These are phyloP conservation scores for Sphagnum fallax DNA, from an alignment of 228 moss, liverwort and hornwort genomes.

Conservation along the genomic window DNA sequence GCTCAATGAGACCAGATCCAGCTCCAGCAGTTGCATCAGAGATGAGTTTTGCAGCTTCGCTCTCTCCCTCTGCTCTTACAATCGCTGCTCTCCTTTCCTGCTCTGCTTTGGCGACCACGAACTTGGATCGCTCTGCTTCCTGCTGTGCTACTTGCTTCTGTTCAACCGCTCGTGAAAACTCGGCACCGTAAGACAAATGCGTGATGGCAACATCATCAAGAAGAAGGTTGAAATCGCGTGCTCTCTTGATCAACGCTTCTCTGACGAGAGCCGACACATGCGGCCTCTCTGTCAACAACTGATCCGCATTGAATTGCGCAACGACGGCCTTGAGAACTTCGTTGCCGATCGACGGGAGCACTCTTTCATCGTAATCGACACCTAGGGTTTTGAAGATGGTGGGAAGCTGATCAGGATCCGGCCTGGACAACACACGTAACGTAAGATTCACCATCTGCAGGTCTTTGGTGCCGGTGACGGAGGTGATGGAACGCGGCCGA, in stretches of 20 bases:
- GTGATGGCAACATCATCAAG: conserved; percentile 96
- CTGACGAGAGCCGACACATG: conserved; percentile 80
- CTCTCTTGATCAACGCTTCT: conserved; percentile 70
- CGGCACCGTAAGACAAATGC: conserved; percentile 78
- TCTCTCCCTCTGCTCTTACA: conserved; percentile 86
- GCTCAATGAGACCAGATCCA: conserved; percentile 44
- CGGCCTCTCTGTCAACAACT: conserved; percentile 82
- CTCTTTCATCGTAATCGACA: conserved; percentile 85
- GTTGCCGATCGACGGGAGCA: conserved; percentile 86
- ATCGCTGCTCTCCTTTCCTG: conserved; percentile 95
- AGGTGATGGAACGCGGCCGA: conserved; percentile 70
- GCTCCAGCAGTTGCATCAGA: conserved; percentile 42
- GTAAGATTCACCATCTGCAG: conserved; percentile 95
- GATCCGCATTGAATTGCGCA: conserved; percentile 95
- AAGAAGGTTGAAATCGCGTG: conserved; percentile 72
- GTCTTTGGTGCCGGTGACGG: conserved; percentile 93
- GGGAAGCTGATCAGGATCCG: conserved; percentile 63
- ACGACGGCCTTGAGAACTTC: conserved; percentile 93
- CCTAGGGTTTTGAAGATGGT: conserved; percentile 86
- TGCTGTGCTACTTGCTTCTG: conserved; percentile 99
- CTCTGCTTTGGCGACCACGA: conserved; percentile 87
- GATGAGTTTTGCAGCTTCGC: conserved; percentile 59
- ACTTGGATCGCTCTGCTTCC: conserved; percentile 94
- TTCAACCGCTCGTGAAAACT: conserved; percentile 91
- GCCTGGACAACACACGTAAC: conserved; percentile 76